phyloP scores from a whole-genome alignment of 75 land plant genomes.

The Larix kaempferi region DNA sequence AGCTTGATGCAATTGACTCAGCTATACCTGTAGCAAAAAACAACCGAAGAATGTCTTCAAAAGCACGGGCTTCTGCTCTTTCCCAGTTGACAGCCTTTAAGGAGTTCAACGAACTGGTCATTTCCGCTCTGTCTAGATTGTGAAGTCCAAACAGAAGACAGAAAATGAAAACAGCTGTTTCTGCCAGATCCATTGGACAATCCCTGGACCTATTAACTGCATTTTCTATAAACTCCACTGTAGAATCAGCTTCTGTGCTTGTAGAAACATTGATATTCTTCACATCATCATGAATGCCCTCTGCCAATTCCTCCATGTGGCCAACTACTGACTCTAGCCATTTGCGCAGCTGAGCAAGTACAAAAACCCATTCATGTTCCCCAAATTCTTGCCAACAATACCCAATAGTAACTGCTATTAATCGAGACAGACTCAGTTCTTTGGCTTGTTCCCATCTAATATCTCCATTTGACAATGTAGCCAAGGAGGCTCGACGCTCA shows the following conservation, averaged over 20 bases:
- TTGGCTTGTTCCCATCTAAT: background rate
- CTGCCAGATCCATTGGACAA: constrained; percentile 25
- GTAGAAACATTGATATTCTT: constrained; percentile 8
- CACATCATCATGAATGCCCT: constrained; percentile 33
- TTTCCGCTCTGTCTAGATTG: constrained; percentile 19
- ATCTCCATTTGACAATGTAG: constrained; percentile 9
- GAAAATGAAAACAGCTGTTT: constrained; percentile 57
- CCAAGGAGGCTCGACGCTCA: constrained; percentile 12
- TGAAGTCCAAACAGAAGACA: constrained; percentile 33
- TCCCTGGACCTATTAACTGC: constrained; percentile 18
- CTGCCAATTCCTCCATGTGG: constrained; percentile 58
- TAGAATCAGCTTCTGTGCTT: constrained; percentile 11
- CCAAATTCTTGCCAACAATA: constrained; percentile 85
- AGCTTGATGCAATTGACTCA: constrained; percentile 67
- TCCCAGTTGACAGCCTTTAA: constrained; percentile 41
- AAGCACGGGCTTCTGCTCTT: constrained; percentile 32
- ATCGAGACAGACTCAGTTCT: constrained; percentile 51
- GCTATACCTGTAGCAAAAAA: constrained; percentile 78
- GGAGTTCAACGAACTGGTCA: constrained; percentile 14
- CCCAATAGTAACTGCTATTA: constrained; percentile 57
- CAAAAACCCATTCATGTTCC: constrained; percentile 82
- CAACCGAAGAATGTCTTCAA: constrained; percentile 71
- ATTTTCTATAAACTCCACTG: constrained; percentile 18
- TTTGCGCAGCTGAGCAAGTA: constrained; percentile 36
- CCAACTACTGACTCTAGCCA: constrained; percentile 76